Conservation (phyloP, 208 protist genomes). For the Crithidia acanthocephali region DNA sequence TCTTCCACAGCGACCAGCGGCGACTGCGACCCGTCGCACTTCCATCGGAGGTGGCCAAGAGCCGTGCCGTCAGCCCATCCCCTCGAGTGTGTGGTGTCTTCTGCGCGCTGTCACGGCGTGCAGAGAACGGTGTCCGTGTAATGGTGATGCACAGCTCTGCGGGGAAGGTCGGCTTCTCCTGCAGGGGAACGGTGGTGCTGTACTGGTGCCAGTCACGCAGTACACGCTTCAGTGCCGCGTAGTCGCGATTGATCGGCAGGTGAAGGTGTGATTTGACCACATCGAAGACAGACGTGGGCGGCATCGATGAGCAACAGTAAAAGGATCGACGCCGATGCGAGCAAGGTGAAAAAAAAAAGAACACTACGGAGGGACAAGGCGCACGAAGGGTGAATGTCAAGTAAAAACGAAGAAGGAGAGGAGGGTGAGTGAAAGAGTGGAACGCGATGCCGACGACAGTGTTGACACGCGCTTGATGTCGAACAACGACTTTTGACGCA, state of each 20-base stretch:
- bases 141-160: constrained; percentile 63
- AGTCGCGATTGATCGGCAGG: constrained; percentile 57
- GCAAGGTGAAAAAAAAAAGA: too few relatives aligned
- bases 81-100: background rate
- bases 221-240: constrained; percentile 55
- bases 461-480: too few relatives aligned
- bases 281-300: constrained; percentile 29
- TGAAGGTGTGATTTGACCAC: constrained; percentile 65
- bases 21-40: constrained; percentile 1
- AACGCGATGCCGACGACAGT: too few relatives aligned
- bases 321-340: too few relatives aligned
- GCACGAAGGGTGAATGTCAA: too few relatives aligned
- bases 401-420: too few relatives aligned
- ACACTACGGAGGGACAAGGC: too few relatives aligned
- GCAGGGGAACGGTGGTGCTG: constrained; percentile 53
- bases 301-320: background rate
- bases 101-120: background rate
- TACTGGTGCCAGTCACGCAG: constrained; percentile 76
- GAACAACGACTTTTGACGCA: too few relatives aligned
- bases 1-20: constrained; percentile 18
- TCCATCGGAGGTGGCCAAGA: background rate
- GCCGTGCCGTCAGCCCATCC: background rate
- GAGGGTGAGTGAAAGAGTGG: too few relatives aligned
- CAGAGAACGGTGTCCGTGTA: constrained; percentile 5
- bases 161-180: constrained; percentile 55